Percentiles rank a stretch among this genome's conserved stretches.
Evolutionary conservation across 306 rosid genomes (phyloP).

Genomic region (Lathyrus oleraceus): DNA sequence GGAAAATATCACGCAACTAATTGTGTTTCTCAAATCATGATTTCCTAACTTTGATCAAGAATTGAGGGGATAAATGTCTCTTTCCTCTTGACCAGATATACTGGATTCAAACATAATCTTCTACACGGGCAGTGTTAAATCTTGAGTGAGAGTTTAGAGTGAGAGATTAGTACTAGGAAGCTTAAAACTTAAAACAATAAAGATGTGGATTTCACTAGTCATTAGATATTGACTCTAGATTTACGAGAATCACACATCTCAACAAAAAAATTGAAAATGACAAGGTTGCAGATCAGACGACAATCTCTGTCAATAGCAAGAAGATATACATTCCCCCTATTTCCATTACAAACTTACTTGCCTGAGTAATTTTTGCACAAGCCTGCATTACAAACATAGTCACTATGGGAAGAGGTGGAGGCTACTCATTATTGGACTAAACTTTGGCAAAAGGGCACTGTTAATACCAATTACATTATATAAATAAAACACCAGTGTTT

Average conservation of each 20-base stretch:
- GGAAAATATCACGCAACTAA: no score
- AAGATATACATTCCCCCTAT: neutral
- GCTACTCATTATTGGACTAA: slow-evolving; percentile 19
- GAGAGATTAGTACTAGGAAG: no score
- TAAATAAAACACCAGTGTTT: neutral
- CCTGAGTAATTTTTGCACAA: neutral
- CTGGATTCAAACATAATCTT: no score
- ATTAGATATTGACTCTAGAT: neutral
- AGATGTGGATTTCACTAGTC: no score
- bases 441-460: neutral
- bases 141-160: no score
- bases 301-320: neutral
- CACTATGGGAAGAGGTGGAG: neutral
- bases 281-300: neutral
- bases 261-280: neutral
- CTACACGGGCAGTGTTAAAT: no score
- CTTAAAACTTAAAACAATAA: no score
- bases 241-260: neutral
- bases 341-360: neutral
- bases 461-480: slow-evolving; percentile 7
- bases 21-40: no score
- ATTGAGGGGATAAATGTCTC: no score
- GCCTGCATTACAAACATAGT: neutral
- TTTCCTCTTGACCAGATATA: no score
- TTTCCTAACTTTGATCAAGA: no score